These are phyloP conservation scores for Wickerhamomyces chambardii DNA, from an alignment of 805 yeast species.

Conservation along the genomic window DNA sequence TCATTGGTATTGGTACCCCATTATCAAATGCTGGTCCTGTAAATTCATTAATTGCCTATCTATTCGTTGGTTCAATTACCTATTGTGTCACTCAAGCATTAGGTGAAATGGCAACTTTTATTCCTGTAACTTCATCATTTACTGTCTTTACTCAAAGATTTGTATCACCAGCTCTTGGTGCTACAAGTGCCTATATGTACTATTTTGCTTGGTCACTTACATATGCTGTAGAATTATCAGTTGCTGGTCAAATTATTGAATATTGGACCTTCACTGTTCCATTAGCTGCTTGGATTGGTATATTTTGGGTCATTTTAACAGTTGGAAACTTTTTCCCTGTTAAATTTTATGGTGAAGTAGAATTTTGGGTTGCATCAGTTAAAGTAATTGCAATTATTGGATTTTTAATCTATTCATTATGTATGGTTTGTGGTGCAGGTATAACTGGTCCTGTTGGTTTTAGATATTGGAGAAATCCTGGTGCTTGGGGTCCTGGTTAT, in stretches of 20 bases:
- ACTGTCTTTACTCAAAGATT: conserved; percentile 63
- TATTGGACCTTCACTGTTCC: conserved; percentile 69
- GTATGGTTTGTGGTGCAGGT: conserved; percentile 75
- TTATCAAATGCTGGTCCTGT: conserved; percentile 59
- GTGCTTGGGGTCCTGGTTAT: conserved; percentile 65
- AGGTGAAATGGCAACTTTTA: conserved; percentile 77
- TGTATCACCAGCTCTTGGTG: conserved; percentile 64
- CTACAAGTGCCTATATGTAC: conserved; percentile 64
- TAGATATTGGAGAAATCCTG: conserved; percentile 76
- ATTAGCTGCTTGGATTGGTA: conserved; percentile 61
- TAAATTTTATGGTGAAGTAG: conserved; percentile 63
- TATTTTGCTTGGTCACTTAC: conserved; percentile 78
- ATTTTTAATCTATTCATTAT: conserved; percentile 55
- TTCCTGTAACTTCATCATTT: conserved; percentile 60
- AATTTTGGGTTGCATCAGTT: conserved; percentile 63
- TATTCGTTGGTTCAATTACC: conserved; percentile 59
- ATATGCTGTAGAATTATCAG: conserved; percentile 64
- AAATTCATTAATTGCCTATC: conserved; percentile 51
- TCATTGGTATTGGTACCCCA: conserved; percentile 55
- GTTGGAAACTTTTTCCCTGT: conserved; percentile 57
- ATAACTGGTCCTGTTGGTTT: conserved; percentile 63
- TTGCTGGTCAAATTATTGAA: conserved; percentile 55
- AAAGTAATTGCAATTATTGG: conserved; percentile 65
- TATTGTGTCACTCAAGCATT: conserved; percentile 60
- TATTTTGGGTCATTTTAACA: conserved; percentile 51